Percentiles rank a stretch among this genome's conserved stretches.
Evolutionary conservation across 1,139 yeast species (phyloP).

Genomic region (Lodderomyces orthopsilosis): DNA sequence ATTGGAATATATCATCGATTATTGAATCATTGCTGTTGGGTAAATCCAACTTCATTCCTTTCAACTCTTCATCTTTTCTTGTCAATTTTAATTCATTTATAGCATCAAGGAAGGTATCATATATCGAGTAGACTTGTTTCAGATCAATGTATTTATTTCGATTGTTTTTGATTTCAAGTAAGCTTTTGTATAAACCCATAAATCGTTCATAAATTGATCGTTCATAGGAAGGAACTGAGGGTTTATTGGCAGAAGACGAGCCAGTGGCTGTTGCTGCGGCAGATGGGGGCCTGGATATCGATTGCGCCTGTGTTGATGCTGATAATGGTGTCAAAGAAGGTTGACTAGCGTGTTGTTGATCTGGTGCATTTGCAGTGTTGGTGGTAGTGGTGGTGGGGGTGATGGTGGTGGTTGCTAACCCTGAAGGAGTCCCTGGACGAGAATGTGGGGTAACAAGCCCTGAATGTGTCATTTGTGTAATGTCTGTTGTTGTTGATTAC

Average conservation of each 20-base stretch:
- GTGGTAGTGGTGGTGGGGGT: neutral
- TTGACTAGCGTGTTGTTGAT: neutral
- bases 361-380: neutral
- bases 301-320: neutral
- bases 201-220: conserved; percentile 48
- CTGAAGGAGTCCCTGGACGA: conserved; percentile 12
- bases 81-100: conserved; percentile 51
- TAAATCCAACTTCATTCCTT: conserved; percentile 37
- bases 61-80: conserved; percentile 48
- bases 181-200: conserved; percentile 43
- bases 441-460: conserved; percentile 14
- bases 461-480: conserved; percentile 6
- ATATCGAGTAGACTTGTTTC: conserved; percentile 56
- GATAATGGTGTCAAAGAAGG: neutral
- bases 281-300: neutral
- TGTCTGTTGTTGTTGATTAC: no score
- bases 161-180: conserved; percentile 62
- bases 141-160: conserved; percentile 62
- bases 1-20: conserved; percentile 86
- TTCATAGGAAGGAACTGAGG: conserved; percentile 47
- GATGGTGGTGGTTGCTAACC: neutral
- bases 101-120: conserved; percentile 49
- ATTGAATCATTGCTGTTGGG: conserved; percentile 60
- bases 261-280: neutral
- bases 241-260: neutral